A percentile compares a stretch with the other conserved stretches of the same genome.
These are phyloP conservation scores for Marsdenia floribunda DNA, from an alignment of 257 asterid species.

Conservation along the genomic window DNA sequence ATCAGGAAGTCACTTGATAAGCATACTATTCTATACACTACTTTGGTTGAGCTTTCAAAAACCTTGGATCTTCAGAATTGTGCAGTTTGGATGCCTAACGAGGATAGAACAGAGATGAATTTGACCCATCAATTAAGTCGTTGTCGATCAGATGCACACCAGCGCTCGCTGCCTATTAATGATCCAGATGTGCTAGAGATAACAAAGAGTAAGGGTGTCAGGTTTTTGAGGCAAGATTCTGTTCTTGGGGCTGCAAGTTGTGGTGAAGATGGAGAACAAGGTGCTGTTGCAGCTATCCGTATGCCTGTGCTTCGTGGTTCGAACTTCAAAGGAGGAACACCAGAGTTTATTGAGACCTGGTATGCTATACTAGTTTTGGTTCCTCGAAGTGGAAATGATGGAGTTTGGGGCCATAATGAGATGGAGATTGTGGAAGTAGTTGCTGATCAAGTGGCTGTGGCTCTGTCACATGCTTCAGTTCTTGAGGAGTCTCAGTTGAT, in stretches of 20 bases:
- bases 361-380: conserved; percentile 41
- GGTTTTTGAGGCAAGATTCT: conserved; percentile 32
- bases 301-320: conserved; percentile 39
- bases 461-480: conserved; percentile 43
- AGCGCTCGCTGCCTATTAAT: conserved; percentile 25
- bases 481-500: conserved; percentile 42
- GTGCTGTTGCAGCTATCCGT: conserved; percentile 39
- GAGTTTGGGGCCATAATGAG: conserved; percentile 32
- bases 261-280: conserved; percentile 29
- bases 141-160: conserved; percentile 21
- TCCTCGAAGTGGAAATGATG: conserved; percentile 24
- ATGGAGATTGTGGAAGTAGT: conserved; percentile 50
- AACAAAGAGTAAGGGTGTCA: conserved; percentile 35
- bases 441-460: conserved; percentile 54
- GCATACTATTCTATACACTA: conserved; percentile 38
- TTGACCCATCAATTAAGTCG: conserved; percentile 40
- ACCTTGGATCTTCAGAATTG: conserved; percentile 44
- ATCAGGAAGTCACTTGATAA: conserved; percentile 44
- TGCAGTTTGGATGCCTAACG: conserved; percentile 50
- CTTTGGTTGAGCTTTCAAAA: conserved; percentile 41
- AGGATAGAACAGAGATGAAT: conserved; percentile 32
- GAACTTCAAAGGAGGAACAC: conserved; percentile 47
- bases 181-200: conserved; percentile 39
- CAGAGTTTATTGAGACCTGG: conserved; percentile 30
- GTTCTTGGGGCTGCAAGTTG: conserved; percentile 35